These are phyloP conservation scores for Imleria badia DNA, from an alignment of 768 basidiomycete genomes.

Conservation along the genomic window DNA sequence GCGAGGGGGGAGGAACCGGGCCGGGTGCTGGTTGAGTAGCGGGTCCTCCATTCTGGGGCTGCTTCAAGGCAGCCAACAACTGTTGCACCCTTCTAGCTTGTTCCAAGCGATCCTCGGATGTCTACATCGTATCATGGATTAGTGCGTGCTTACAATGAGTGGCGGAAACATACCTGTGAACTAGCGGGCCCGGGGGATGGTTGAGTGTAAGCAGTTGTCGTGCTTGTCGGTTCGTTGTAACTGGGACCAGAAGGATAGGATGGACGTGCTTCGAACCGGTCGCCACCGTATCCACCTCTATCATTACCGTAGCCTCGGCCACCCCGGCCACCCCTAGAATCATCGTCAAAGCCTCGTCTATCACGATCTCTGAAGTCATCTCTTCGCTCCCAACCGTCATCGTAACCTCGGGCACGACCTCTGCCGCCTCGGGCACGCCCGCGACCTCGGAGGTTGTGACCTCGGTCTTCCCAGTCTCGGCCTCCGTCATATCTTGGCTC, in stretches of 20 bases:
- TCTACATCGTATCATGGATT: slow-evolving; percentile 4
- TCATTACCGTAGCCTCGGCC: slow-evolving; percentile 39
- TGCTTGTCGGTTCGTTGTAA: slow-evolving; percentile 27
- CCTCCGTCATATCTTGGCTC: slow-evolving; percentile 38
- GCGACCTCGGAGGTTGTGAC: slow-evolving; percentile 40
- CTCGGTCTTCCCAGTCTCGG: slow-evolving; percentile 48
- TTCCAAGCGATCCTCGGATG: slow-evolving; percentile 75
- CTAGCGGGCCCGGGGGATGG: slow-evolving; percentile 17
- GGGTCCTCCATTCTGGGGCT: slow-evolving; percentile 46
- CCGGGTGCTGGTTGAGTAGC: slow-evolving; percentile 32
- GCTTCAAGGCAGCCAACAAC: slow-evolving; percentile 77
- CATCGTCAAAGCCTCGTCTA: slow-evolving; percentile 36
- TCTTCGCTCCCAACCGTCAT: slow-evolving; percentile 47
- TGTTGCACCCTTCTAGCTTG: slow-evolving; percentile 88
- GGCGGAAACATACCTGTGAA: slow-evolving; percentile 31
- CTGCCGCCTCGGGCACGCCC: slow-evolving; percentile 41
- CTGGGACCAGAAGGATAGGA: slow-evolving; percentile 28
- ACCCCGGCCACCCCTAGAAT: slow-evolving; percentile 35
- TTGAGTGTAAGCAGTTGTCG: slow-evolving; percentile 26
- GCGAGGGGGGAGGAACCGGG: slow-evolving; percentile 34
- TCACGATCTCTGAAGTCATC: slow-evolving; percentile 43
- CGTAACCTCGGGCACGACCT: slow-evolving; percentile 36
- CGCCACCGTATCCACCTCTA: slow-evolving; percentile 44
- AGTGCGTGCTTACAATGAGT: background rate
- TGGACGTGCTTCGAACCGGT: slow-evolving; percentile 44